phyloP scores from a whole-genome alignment of 371 early-diverging fungal genomes.

The Lichtheimia ornata region DNA sequence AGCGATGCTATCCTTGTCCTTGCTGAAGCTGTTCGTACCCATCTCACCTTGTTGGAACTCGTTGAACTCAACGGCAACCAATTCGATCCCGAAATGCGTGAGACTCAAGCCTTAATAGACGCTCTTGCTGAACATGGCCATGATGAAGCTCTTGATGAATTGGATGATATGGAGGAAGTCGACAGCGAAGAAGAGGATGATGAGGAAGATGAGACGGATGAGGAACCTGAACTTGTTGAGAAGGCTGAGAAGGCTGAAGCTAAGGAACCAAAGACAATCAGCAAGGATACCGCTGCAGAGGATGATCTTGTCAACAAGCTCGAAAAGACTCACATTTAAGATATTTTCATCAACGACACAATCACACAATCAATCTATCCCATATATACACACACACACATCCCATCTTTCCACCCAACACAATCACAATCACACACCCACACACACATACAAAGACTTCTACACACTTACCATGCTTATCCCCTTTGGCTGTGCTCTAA shows the following conservation, averaged over 20 bases:
- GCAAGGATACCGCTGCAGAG: constrained; percentile 23
- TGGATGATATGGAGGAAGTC: constrained; percentile 94
- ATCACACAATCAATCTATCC: not conserved
- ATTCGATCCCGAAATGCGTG: constrained; percentile 80
- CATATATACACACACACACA: not conserved
- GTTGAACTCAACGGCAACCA: constrained; percentile 93
- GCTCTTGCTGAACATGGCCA: constrained; percentile 70
- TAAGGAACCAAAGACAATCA: constrained; percentile 25
- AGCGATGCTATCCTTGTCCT: constrained; percentile 67
- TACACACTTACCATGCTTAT: no score
- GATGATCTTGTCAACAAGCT: constrained; percentile 39
- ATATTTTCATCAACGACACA: not conserved
- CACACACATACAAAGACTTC: no score
- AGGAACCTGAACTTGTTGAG: constrained; percentile 50
- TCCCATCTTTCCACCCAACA: no score
- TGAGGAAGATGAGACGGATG: constrained; percentile 65
- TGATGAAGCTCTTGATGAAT: constrained; percentile 84
- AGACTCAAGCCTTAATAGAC: constrained; percentile 68
- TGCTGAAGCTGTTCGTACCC: constrained; percentile 62
- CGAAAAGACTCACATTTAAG: constrained; percentile 49
- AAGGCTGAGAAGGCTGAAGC: constrained; percentile 33
- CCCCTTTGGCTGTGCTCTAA: no score
- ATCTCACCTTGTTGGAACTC: constrained; percentile 60
- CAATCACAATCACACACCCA: no score
- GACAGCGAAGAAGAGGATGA: constrained; percentile 76